Percentiles rank a stretch among this genome's conserved stretches.
Conservation (phyloP, 2,329 filamentous ascomycete species). For the Arthrobotrys sphaeroides region DNA sequence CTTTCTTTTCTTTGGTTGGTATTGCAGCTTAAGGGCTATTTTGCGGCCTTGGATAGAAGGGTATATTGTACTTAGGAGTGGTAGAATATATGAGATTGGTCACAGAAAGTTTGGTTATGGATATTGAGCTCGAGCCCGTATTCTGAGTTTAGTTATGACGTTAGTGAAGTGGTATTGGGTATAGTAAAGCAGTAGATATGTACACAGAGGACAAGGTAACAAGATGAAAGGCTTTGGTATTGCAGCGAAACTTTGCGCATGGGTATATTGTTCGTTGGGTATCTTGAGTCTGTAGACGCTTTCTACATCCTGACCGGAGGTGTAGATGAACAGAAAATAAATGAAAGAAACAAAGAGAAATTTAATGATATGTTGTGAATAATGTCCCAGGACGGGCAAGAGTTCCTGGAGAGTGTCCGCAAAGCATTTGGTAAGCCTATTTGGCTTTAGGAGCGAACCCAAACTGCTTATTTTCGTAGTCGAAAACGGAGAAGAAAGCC, state of each 20-base stretch:
- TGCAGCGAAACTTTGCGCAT: not conserved
- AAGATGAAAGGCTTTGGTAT: not conserved
- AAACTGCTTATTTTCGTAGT: conserved; percentile 65
- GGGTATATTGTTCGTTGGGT: conserved; percentile 38
- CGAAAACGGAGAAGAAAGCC: conserved; percentile 77
- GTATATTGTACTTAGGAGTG: too few relatives aligned
- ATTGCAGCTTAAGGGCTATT: not conserved
- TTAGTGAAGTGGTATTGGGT: not conserved
- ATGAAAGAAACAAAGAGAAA: conserved; percentile 9
- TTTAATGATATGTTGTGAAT: conserved; percentile 22
- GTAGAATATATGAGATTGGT: too few relatives aligned
- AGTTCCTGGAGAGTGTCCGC: too few relatives aligned
- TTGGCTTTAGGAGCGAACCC: conserved; percentile 64
- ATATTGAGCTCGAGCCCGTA: too few relatives aligned
- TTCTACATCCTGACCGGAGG: conserved; percentile 37
- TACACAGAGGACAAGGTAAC: too few relatives aligned
- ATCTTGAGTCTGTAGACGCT: conserved; percentile 30
- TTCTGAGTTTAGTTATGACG: too few relatives aligned
- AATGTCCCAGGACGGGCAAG: too few relatives aligned
- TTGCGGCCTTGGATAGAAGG: too few relatives aligned
- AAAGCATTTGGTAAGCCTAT: not conserved
- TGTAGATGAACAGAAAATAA: conserved; percentile 14
- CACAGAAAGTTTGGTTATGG: too few relatives aligned
- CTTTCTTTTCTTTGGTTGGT: not conserved
- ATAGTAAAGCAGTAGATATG: too few relatives aligned